A percentile compares a stretch with the other conserved stretches of the same genome.
phyloP scores from a whole-genome alignment of 345 rosid species.

The Eucalyptus victrix region DNA sequence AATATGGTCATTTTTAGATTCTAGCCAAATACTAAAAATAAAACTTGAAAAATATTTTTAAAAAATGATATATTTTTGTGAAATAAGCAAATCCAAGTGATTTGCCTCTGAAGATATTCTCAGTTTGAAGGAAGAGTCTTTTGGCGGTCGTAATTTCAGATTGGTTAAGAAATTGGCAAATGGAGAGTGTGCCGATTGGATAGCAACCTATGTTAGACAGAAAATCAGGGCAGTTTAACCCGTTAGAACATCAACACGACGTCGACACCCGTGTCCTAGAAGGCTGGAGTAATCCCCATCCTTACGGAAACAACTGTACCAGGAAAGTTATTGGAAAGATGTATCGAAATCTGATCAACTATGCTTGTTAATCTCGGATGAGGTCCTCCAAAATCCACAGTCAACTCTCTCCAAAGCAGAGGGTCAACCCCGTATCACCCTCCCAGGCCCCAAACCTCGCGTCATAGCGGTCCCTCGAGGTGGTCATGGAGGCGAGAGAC shows the following conservation, averaged over 20 bases:
- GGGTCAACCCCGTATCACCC: neutral
- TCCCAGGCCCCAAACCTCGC: neutral
- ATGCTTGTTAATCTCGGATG: neutral
- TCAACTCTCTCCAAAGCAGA: neutral
- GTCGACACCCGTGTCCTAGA: neutral
- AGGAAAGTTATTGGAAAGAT: neutral
- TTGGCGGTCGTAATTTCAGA: neutral
- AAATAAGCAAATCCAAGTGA: rapidly evolving
- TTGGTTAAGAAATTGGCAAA: neutral
- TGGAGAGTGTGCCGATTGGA: neutral
- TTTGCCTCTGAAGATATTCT: neutral
- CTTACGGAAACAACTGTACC: neutral
- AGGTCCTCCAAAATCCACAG: neutral
- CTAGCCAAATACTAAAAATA: rapidly evolving
- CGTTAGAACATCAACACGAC: neutral
- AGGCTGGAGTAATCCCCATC: neutral
- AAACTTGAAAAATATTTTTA: too few relatives aligned
- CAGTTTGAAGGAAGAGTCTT: neutral
- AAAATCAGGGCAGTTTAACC: neutral
- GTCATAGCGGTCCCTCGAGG: neutral
- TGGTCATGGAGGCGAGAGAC: neutral
- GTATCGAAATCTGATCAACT: neutral
- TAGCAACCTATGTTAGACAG: neutral
- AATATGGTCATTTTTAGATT: too few relatives aligned
- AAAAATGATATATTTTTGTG: too few relatives aligned